These are phyloP conservation scores for Rostrohypoxylon terebratum DNA, from an alignment of 495 filamentous ascomycete genomes.

Conservation along the genomic window DNA sequence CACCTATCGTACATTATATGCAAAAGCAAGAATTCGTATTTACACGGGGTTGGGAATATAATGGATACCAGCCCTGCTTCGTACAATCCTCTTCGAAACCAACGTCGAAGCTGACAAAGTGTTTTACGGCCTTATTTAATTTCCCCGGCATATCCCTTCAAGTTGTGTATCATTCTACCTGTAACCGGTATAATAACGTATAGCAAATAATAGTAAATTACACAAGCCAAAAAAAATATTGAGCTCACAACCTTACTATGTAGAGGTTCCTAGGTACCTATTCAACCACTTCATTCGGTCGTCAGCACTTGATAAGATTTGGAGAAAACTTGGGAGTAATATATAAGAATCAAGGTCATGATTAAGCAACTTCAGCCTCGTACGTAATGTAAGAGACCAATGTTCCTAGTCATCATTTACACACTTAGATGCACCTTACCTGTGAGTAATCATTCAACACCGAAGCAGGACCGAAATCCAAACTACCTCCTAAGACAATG, in stretches of 20 bases:
- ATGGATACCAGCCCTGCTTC: neutral
- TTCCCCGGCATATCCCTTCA: neutral
- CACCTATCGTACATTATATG: too few relatives aligned
- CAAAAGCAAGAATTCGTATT: neutral
- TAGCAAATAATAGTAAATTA: neutral
- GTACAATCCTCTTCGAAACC: neutral
- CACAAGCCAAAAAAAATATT: neutral
- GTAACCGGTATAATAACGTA: too few relatives aligned
- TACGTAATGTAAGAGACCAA: neutral
- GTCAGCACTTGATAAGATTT: neutral
- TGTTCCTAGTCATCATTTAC: neutral
- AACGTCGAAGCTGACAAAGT: neutral
- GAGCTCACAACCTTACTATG: neutral
- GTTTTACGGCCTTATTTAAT: neutral
- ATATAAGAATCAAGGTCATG: neutral
- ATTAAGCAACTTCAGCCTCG: constrained; percentile 20
- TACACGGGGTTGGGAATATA: neutral
- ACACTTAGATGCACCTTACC: neutral
- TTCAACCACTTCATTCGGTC: neutral
- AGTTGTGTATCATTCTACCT: neutral
- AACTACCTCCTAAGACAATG: neutral
- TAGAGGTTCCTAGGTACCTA: neutral
- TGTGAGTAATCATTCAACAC: constrained; percentile 13
- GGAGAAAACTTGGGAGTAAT: neutral
- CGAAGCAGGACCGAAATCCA: constrained; percentile 21